Conservation (phyloP, 2,329 filamentous ascomycete species). For the Fusarium tjaetaba region DNA sequence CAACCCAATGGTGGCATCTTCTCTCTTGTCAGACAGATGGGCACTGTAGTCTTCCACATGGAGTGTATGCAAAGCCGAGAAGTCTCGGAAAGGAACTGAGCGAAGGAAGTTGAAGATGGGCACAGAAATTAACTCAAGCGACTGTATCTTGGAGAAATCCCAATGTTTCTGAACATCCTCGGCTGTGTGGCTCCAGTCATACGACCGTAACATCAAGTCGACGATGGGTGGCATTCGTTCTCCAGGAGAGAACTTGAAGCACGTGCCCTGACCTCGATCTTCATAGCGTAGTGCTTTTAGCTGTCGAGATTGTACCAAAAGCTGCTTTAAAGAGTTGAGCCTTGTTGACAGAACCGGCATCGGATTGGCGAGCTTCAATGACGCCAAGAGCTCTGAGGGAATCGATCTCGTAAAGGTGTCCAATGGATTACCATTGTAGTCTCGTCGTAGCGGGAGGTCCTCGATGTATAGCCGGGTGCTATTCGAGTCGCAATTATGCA, state of each 20-base stretch:
- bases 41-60: constrained; percentile 58
- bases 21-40: constrained; percentile 50
- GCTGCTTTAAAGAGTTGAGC: constrained; percentile 54
- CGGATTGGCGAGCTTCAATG: constrained; percentile 53
- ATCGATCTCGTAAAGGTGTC: constrained; percentile 52
- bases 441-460: constrained; percentile 52
- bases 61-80: constrained; percentile 51
- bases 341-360: constrained; percentile 54
- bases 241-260: constrained; percentile 51
- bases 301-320: constrained; percentile 50
- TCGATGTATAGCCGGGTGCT: constrained; percentile 52
- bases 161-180: constrained; percentile 55
- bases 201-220: constrained; percentile 56
- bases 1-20: constrained; percentile 53
- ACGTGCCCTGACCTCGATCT: constrained; percentile 57
- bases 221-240: constrained; percentile 57
- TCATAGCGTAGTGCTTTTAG: constrained; percentile 55
- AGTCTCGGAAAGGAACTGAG: constrained; percentile 51
- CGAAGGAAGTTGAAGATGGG: constrained; percentile 57
- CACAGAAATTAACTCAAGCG: constrained; percentile 55
- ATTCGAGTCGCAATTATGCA: constrained; percentile 43
- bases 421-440: constrained; percentile 48
- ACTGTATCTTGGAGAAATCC: constrained; percentile 57
- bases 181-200: constrained; percentile 58
- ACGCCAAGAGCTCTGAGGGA: constrained; percentile 52